Base-by-base conservation (phyloP, 129 eudicot species). In the Escallonia herrerae region DNA sequence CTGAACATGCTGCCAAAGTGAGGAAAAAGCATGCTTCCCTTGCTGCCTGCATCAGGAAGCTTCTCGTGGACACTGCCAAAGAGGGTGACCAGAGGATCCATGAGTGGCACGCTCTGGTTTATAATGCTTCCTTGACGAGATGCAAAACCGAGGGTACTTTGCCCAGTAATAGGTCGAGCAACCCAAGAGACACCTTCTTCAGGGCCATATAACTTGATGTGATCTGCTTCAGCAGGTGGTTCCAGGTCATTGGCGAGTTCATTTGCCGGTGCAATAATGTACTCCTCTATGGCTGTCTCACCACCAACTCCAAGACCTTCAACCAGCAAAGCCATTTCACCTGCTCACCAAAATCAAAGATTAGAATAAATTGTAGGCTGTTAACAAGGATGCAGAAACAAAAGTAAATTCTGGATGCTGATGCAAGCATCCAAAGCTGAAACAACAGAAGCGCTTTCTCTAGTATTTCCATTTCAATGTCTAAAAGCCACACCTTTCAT, bases 1-100 rank as follows among this genome's bases (percentile, higher is more conserved):
- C 87, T 85, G 65, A 88, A 79, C 98, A 93, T 93, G 80, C 98
- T 93, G 47, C 96, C 96, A 9, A 91, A 85, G 64, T 76, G 86
- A 8, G 98, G 93, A 62, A 93, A 88, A 48, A 83, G 75, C 80
- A 75, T 68, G 78, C 96, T 86, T 66, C 97, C 75, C 77, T 67
- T 87, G 80, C 94, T 88, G 58, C 97, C 95, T 42, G 69, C 77
- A 50, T 93, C 96, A 1, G 91, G 98, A 50, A 93, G 84, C 68
- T 88, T 93, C 74, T 88, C 98, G 52, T 93, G 95, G 48, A 93
- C 91, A 60, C 95, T 83, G 48, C 90, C 83, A 12, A 93, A 93
- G 55, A 93, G 98, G 65, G 89, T 83, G 61, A 93, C 96, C 14
- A 86, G 82, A 2, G 98, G 98, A 60, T 93, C 98, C 87, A 86